Evolutionary conservation across 1,284 basidiomycete genomes (phyloP), one percentile per base, ranked within the genome.

Genomic region (Gastroboletus turbinatus): DNA sequence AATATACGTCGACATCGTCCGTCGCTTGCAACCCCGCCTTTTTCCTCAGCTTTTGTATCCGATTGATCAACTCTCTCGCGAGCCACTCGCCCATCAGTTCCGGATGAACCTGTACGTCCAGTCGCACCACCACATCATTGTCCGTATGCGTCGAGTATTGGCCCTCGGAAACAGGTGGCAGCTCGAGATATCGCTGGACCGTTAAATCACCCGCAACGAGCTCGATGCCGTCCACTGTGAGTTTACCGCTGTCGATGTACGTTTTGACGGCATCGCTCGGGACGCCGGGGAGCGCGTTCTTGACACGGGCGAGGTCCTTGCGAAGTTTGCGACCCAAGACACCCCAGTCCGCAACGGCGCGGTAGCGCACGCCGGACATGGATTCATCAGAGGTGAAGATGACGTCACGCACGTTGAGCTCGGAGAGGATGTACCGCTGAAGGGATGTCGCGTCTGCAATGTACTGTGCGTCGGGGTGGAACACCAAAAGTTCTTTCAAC

Each of bases 21-120:
- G 94, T 96, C 27, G 95, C 89, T 72, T 95, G 93, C 62, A 99
- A 78, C 2, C 95, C 94, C 2, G 94, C 95, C 73, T 95, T 94
- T 78, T 99, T 99, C 63, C 97, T 83, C 63, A 98, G 78, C 70
- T 95, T 94, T 79, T 99, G 97, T 48, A 99, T 90, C 52, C 96
- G 90, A 68, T 97, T 97, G 63, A 92, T 90, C 60, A 98, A 75
- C 72, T 97, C 94, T 49, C 97, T 84, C 45, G 94, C 88, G 38
- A 96, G 81, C 75, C 94, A 95, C 76, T 98, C 92, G 56, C 85
- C 81, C 73, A 90, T 86, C 54, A 99, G 82, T 64, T 97, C 94
- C 2, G 90, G 83, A 65, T 97, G 90, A 52, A 91, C 82, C 69
- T 92, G 84, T 57, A 92, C 84, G 73, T 99, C 96, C 42, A 99